These are phyloP conservation scores for Penicillium odoratum DNA, from an alignment of 495 filamentous ascomycete genomes.

Conservation along the genomic window DNA sequence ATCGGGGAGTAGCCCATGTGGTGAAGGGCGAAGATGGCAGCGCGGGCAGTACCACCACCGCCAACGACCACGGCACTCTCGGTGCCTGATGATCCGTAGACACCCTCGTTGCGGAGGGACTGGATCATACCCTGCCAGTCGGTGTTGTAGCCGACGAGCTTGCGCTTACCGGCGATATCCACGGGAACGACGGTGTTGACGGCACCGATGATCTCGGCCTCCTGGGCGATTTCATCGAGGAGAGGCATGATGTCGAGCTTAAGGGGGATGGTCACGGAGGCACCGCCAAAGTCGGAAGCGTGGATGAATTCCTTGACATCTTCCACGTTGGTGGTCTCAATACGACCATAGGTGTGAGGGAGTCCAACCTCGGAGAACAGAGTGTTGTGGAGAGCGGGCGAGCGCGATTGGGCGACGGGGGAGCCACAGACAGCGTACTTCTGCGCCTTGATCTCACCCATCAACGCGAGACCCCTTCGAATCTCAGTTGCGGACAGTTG, in stretches of 20 bases:
- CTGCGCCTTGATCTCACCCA: constrained; percentile 76
- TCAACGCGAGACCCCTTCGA: constrained; percentile 67
- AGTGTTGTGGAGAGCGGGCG: constrained; percentile 85
- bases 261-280: constrained; percentile 91
- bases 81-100: constrained; percentile 43
- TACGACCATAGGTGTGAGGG: constrained; percentile 79
- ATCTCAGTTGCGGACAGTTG: constrained; percentile 93
- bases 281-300: constrained; percentile 78
- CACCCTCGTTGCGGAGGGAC: constrained; percentile 72
- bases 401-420: constrained; percentile 76
- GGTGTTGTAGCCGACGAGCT: constrained; percentile 84
- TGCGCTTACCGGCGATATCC: constrained; percentile 35
- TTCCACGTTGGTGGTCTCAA: constrained; percentile 69
- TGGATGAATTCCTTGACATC: constrained; percentile 69
- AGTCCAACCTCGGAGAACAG: constrained; percentile 78
- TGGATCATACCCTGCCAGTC: constrained; percentile 93
- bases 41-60: constrained; percentile 87
- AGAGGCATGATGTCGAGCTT: constrained; percentile 85
- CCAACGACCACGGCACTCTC: constrained; percentile 67
- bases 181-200: constrained; percentile 88
- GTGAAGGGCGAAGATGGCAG: constrained; percentile 86
- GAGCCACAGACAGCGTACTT: constrained; percentile 86
- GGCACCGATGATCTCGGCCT: constrained; percentile 82
- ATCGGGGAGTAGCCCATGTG: constrained; percentile 81
- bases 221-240: constrained; percentile 74